Evolutionary conservation across 225 moss, liverwort and hornwort genomes (phyloP), one percentile per base, ranked within the genome.

Genomic region (Antitrichia curtipendula): DNA sequence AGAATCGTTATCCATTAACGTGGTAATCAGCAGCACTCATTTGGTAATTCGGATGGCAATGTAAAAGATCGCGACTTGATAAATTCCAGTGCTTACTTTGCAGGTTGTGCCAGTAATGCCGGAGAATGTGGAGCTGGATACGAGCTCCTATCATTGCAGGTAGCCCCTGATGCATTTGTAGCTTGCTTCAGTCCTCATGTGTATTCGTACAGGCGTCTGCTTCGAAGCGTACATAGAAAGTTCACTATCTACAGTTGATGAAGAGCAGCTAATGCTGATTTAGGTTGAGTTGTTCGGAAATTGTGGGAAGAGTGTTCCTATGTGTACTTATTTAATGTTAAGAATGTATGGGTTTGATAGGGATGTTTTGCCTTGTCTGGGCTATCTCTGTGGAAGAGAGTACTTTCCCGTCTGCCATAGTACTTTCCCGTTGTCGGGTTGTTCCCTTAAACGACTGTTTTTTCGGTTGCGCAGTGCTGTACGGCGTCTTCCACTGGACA

Each of bases 81-180:
- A 45, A 50, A 60, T 68, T 74, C 8, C 25, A 82, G 54, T 86
- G 78, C 64, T 68, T 69, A 59, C 82, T 86, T 90, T 87, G 90
- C 96, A 96, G 96, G 93, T 91, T 90, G 93, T 96, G 60, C 92
- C 91, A 91, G 92, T 96, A 65, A 91, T 85, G 66, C 90, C 91
- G 82, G 94, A 95, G 86, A 88, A 91, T 90, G 66, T 82, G 85
- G 95, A 95, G 89, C 91, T 92, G 91, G 99, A 99, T 90, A 97
- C 96, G 16, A 91, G 93, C 91, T 96, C 95, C 43, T 99, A 97
- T 91, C 99, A 99, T 91, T 97, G 95, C 97, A 98, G 96, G 98
- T 98, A 89, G 40, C 83, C 36, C 40, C 21, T 85, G 59, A 59
- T 66, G 83, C 87, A 77, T 77, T 88, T 78, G 45, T 61, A 75